A percentile compares a stretch with the other conserved stretches of the same genome.
Evolutionary conservation across 768 basidiomycete genomes (phyloP).

Genomic region (Mycena maculata): DNA sequence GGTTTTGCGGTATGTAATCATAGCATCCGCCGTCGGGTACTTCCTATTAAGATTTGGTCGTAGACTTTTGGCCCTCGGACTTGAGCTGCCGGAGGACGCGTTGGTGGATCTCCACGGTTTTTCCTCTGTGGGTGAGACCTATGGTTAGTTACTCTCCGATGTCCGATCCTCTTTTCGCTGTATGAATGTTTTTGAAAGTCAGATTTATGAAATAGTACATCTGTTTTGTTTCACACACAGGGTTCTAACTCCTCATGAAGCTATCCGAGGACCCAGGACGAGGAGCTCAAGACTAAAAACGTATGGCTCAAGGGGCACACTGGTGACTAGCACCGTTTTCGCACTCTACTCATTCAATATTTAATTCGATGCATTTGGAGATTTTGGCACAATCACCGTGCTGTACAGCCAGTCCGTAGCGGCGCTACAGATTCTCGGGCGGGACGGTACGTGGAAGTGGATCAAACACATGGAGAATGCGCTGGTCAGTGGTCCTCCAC

Average conservation of each 20-base stretch:
- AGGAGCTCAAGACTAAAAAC: slow-evolving; percentile 62
- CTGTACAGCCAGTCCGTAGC: slow-evolving; percentile 72
- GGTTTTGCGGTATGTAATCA: slow-evolving; percentile 55
- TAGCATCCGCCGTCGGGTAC: neutral
- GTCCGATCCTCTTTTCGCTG: neutral
- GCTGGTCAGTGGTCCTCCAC: slow-evolving; percentile 49
- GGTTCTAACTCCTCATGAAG: slow-evolving; percentile 41
- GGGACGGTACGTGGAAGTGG: slow-evolving; percentile 67
- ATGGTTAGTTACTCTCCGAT: slow-evolving; percentile 43
- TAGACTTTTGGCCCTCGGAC: slow-evolving; percentile 60
- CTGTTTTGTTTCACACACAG: neutral
- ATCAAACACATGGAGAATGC: slow-evolving; percentile 69
- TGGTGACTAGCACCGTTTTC: slow-evolving; percentile 45
- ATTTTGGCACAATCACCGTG: slow-evolving; percentile 67
- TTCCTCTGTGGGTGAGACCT: slow-evolving; percentile 54
- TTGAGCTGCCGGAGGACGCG: slow-evolving; percentile 66
- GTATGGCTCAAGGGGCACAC: slow-evolving; percentile 74
- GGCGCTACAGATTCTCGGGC: slow-evolving; percentile 66
- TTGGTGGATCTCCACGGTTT: slow-evolving; percentile 61
- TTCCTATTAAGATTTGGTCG: neutral
- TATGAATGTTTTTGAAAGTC: slow-evolving; percentile 50
- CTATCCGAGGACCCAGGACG: slow-evolving; percentile 61
- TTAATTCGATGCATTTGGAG: slow-evolving; percentile 40
- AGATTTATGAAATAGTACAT: slow-evolving; percentile 77
- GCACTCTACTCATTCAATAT: neutral